These are phyloP conservation scores for Mycena leptocephala DNA, from an alignment of 768 basidiomycete genomes.

Conservation along the genomic window DNA sequence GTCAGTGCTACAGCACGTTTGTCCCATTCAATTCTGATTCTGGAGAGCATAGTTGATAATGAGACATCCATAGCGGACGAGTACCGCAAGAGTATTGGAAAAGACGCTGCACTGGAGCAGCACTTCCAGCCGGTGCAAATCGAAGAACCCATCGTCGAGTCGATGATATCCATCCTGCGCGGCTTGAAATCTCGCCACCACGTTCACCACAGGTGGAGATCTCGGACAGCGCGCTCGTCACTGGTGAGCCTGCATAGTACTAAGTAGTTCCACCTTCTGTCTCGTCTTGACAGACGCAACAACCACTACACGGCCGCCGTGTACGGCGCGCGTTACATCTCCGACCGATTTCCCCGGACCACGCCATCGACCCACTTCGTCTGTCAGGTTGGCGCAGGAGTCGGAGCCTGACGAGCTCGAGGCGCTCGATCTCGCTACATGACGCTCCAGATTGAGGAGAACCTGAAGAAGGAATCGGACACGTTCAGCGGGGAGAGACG, in stretches of 20 bases:
- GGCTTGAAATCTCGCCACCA: slow-evolving; percentile 90
- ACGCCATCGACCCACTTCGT: slow-evolving; percentile 92
- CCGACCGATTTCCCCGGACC: slow-evolving; percentile 91
- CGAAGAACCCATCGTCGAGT: slow-evolving; percentile 90
- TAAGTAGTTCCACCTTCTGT: too few relatives aligned
- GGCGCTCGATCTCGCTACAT: slow-evolving; percentile 84
- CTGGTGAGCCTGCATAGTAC: slow-evolving; percentile 61
- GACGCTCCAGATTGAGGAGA: slow-evolving; percentile 93
- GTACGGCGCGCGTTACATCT: slow-evolving; percentile 88
- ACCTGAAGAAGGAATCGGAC: slow-evolving; percentile 90
- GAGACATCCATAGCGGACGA: slow-evolving; percentile 85
- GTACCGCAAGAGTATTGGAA: slow-evolving; percentile 92
- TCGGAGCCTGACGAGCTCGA: slow-evolving; percentile 91
- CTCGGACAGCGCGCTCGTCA: slow-evolving; percentile 90
- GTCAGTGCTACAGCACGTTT: slow-evolving; percentile 93
- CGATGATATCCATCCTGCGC: slow-evolving; percentile 89
- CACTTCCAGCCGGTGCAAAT: slow-evolving; percentile 93
- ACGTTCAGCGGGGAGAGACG: slow-evolving; percentile 86
- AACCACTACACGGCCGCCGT: slow-evolving; percentile 77
- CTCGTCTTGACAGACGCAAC: too few relatives aligned
- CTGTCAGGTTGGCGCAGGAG: slow-evolving; percentile 90
- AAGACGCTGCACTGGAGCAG: slow-evolving; percentile 92
- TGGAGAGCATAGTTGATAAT: not conserved
- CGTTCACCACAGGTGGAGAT: slow-evolving; percentile 97
- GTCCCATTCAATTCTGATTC: not conserved